Conservation (phyloP, 768 basidiomycete genomes). For the Mrakia frigida region DNA sequence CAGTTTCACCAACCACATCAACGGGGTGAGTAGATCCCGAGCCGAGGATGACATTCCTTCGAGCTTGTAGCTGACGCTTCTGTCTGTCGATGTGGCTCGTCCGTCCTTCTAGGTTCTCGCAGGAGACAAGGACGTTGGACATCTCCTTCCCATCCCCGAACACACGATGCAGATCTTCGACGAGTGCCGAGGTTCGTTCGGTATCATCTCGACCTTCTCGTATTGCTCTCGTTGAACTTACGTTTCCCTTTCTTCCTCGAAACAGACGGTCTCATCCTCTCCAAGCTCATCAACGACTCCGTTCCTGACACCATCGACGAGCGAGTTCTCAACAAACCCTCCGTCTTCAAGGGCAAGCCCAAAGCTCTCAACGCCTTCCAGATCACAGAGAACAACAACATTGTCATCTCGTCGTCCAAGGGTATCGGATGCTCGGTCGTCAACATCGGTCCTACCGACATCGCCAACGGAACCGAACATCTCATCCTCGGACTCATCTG, state of each 20-base stretch:
- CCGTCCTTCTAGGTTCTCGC: constrained; percentile 73
- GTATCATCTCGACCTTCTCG: not conserved
- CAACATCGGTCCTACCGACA: constrained; percentile 90
- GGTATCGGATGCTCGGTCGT: constrained; percentile 98
- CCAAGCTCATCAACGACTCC: constrained; percentile 98
- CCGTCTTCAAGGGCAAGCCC: constrained; percentile 54
- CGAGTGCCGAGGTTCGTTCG: constrained; percentile 62
- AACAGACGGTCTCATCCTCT: constrained; percentile 84
- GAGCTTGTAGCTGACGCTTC: not conserved
- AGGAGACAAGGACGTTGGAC: constrained; percentile 76
- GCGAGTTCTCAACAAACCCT: constrained; percentile 91
- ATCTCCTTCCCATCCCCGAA: constrained; percentile 83
- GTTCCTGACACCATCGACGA: constrained; percentile 98
- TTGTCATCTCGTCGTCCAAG: constrained; percentile 96
- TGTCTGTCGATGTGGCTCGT: not conserved
- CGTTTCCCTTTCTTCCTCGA: not conserved
- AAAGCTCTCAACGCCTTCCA: constrained; percentile 89
- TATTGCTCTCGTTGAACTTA: not conserved
- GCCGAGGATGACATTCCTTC: not conserved
- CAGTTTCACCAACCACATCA: constrained; percentile 99
- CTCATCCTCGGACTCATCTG: constrained; percentile 96
- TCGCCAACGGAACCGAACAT: constrained; percentile 90
- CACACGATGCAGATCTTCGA: constrained; percentile 98
- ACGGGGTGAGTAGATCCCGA: constrained; percentile 62
- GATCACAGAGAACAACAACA: constrained; percentile 99